These are phyloP conservation scores for Mycena venus DNA, from an alignment of 768 basidiomycete species.

Conservation along the genomic window DNA sequence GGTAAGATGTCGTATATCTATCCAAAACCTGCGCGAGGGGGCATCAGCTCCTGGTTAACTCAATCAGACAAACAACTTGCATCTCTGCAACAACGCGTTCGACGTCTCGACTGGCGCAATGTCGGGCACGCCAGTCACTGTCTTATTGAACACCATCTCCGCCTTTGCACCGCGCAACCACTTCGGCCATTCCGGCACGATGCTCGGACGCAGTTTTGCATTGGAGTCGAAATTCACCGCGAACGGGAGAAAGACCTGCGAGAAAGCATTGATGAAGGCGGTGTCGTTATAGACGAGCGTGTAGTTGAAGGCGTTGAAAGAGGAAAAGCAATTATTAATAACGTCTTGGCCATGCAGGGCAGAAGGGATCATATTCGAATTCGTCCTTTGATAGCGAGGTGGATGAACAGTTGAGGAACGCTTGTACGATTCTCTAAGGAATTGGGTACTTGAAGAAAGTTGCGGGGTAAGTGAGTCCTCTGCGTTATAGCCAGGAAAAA, in stretches of 20 bases:
- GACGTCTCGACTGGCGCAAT: slow-evolving; percentile 25
- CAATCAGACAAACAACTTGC: slow-evolving; percentile 25
- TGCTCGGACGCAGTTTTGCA: slow-evolving; percentile 28
- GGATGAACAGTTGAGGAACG: too few relatives aligned
- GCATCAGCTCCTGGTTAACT: too few relatives aligned
- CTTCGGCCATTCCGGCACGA: slow-evolving; percentile 26
- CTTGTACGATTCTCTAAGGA: too few relatives aligned
- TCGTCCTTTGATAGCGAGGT: background rate
- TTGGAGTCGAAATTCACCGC: slow-evolving; percentile 37
- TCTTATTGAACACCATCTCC: slow-evolving; percentile 45
- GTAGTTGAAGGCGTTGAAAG: background rate
- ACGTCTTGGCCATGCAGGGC: background rate
- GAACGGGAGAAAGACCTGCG: slow-evolving; percentile 38
- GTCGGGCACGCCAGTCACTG: background rate
- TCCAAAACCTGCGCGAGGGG: background rate
- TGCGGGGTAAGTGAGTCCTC: background rate
- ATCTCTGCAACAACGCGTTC: slow-evolving; percentile 33
- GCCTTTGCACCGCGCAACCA: background rate
- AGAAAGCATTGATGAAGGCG: slow-evolving; percentile 44
- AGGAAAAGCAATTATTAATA: background rate
- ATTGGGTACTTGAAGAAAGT: background rate
- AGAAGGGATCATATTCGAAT: background rate
- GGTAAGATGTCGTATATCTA: background rate
- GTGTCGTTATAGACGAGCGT: background rate
- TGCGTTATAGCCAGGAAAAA: background rate